These are phyloP conservation scores for Fraxinus sp. DNA, from an alignment of 305 asterid genomes.

Conservation along the genomic window DNA sequence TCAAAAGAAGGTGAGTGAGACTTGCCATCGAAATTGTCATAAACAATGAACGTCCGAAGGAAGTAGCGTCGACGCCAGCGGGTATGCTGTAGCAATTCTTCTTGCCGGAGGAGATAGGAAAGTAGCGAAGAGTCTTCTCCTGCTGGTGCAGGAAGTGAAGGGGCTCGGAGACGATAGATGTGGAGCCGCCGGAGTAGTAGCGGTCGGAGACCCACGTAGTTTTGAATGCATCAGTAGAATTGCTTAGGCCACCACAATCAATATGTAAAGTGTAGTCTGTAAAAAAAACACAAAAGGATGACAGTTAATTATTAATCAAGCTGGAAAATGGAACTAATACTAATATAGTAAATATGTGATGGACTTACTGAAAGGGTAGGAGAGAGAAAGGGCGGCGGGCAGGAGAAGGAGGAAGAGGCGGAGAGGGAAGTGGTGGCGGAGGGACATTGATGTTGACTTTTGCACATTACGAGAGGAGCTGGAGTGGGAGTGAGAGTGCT, in stretches of 20 bases:
- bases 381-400: conserved; percentile 32
- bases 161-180: conserved; percentile 81
- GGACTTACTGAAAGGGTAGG: conserved; percentile 55
- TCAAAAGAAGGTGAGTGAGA: conserved; percentile 87
- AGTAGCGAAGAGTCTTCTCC: conserved; percentile 80
- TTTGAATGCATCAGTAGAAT: conserved; percentile 66
- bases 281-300: neutral
- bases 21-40: conserved; percentile 84
- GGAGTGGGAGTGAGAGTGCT: conserved; percentile 2
- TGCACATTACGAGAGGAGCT: conserved; percentile 33
- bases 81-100: conserved; percentile 83
- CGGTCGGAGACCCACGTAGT: conserved; percentile 83
- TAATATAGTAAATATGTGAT: neutral
- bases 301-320: neutral
- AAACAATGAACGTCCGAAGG: conserved; percentile 79
- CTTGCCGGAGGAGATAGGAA: conserved; percentile 77
- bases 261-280: conserved; percentile 66
- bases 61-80: conserved; percentile 39
- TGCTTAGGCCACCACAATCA: conserved; percentile 68
- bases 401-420: conserved; percentile 24
- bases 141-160: conserved; percentile 65
- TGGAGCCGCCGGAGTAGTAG: conserved; percentile 72
- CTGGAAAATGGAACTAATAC: conserved; percentile 4
- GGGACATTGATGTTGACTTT: conserved; percentile 42
- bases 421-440: conserved; percentile 1